These are phyloP conservation scores for Domatiomyces globalis DNA, from an alignment of 2,329 filamentous ascomycete species.

Conservation along the genomic window DNA sequence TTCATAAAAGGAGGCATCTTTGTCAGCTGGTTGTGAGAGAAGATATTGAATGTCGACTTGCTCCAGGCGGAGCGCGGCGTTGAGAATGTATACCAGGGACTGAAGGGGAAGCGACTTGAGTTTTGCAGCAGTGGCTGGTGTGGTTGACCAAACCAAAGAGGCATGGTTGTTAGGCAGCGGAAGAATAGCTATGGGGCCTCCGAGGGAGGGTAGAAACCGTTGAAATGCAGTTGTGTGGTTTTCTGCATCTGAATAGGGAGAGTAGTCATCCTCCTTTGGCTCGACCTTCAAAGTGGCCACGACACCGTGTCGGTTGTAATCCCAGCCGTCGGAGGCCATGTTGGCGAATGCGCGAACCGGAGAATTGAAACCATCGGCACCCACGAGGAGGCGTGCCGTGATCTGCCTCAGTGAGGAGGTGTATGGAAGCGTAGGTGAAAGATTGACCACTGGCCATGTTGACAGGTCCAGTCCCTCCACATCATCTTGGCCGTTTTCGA, in stretches of 20 bases:
- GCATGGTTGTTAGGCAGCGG: slow-evolving; percentile 72
- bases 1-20: slow-evolving; percentile 31
- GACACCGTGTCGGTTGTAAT: slow-evolving; percentile 79
- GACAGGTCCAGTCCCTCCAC: slow-evolving; percentile 59
- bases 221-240: slow-evolving; percentile 66
- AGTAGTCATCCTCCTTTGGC: slow-evolving; percentile 20
- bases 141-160: slow-evolving; percentile 90
- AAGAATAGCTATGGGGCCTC: slow-evolving; percentile 76
- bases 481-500: slow-evolving; percentile 55
- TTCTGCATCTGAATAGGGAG: slow-evolving; percentile 7
- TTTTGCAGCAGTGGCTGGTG: slow-evolving; percentile 59
- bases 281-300: slow-evolving; percentile 75
- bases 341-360: slow-evolving; percentile 80
- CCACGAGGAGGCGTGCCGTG: slow-evolving; percentile 71
- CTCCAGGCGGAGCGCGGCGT: slow-evolving; percentile 76
- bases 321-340: slow-evolving; percentile 79
- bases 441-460: slow-evolving; percentile 71
- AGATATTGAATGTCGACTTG: slow-evolving; percentile 71
- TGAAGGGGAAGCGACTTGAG: slow-evolving; percentile 59
- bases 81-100: slow-evolving; percentile 77
- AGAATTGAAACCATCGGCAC: slow-evolving; percentile 88
- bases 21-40: slow-evolving; percentile 45
- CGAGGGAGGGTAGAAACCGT: slow-evolving; percentile 60
- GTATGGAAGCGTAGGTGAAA: slow-evolving; percentile 40
- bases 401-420: slow-evolving; percentile 32